These are phyloP conservation scores for Coemansia reversa DNA, from an alignment of 192 early-diverging fungal species.

Conservation along the genomic window DNA sequence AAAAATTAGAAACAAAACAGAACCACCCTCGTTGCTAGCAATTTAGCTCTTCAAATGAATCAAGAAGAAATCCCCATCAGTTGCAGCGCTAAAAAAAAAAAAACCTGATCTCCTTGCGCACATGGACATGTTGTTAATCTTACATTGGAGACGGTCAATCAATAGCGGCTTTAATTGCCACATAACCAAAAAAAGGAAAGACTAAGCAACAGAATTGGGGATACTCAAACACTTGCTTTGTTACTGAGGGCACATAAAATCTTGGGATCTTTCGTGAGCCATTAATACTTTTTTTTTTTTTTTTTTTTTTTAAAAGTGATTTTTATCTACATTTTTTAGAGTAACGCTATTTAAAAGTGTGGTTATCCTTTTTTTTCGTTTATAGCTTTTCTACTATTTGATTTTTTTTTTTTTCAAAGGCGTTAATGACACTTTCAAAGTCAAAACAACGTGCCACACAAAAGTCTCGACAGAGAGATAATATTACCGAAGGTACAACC, in stretches of 20 bases:
- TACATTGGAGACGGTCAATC: background rate
- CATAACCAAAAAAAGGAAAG: background rate
- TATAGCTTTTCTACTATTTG: background rate
- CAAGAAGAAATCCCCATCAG: no score
- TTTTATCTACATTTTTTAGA: background rate
- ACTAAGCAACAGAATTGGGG: no score
- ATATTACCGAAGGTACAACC: background rate
- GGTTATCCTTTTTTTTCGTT: background rate
- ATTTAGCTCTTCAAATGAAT: no score
- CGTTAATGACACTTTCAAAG: conserved; percentile 30
- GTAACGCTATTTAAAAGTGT: background rate
- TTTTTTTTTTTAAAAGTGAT: background rate
- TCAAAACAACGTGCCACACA: conserved; percentile 13
- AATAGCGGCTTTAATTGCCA: background rate
- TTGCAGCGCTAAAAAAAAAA: no score
- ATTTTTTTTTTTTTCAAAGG: background rate
- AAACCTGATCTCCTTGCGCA: no score
- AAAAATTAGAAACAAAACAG: no score
- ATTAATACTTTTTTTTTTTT: background rate
- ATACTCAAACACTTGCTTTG: no score
- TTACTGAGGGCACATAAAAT: background rate
- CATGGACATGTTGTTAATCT: background rate
- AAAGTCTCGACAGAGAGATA: background rate
- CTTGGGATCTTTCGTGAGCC: background rate
- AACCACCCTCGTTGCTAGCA: no score